Conservation (phyloP, 2,329 filamentous ascomycete genomes). For the Clarireedia hainanense region DNA sequence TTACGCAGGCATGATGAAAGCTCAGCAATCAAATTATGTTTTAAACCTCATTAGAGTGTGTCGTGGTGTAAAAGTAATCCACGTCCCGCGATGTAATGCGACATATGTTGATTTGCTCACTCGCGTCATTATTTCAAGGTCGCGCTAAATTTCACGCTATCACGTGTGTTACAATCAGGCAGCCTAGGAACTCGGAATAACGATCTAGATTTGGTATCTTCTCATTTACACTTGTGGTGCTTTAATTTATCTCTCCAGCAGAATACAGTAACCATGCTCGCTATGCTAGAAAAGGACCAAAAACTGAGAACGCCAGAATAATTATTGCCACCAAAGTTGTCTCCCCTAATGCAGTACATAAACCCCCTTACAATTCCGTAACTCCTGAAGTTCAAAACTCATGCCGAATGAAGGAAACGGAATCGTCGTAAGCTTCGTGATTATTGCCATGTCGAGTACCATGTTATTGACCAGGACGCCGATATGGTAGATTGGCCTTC, state of each 20-base stretch:
- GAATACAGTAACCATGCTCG: constrained; percentile 4
- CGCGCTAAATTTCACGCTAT: constrained; percentile 8
- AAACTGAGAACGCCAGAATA: constrained; percentile 24
- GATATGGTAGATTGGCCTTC: constrained; percentile 5
- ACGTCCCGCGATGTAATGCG: neutral
- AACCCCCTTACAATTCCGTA: constrained; percentile 10
- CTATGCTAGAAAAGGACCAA: constrained; percentile 10
- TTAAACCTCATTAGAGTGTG: neutral
- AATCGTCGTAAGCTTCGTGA: constrained; percentile 28
- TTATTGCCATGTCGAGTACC: constrained; percentile 15
- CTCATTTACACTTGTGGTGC: neutral
- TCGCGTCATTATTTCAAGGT: constrained; percentile 3
- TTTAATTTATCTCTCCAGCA: neutral
- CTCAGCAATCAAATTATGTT: constrained; percentile 1
- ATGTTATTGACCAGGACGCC: constrained; percentile 9
- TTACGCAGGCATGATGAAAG: constrained; percentile 39
- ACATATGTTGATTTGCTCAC: neutral
- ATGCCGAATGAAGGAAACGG: constrained; percentile 15
- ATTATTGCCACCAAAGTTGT: constrained; percentile 16
- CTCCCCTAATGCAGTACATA: constrained; percentile 20
- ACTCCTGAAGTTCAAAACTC: constrained; percentile 23
- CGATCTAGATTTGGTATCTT: neutral
- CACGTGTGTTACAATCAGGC: neutral
- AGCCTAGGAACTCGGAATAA: neutral
- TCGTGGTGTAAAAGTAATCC: neutral